These are phyloP conservation scores for Colletotrichum costaricense DNA, from an alignment of 2,329 filamentous ascomycete species.

Conservation along the genomic window DNA sequence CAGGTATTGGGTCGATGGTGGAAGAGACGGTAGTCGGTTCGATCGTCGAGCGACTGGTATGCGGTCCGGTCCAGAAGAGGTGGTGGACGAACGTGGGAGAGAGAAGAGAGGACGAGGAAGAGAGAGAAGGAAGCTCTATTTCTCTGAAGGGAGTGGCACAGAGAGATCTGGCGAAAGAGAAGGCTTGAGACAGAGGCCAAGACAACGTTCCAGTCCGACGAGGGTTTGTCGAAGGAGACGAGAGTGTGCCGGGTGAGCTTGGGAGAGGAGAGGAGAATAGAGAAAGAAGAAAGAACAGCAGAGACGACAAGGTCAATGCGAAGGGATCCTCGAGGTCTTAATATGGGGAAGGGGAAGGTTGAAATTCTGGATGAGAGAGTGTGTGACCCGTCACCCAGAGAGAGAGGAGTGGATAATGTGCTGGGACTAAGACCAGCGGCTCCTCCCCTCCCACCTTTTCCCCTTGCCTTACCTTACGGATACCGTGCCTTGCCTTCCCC, in stretches of 20 bases:
- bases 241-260: neutral
- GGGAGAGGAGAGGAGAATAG: neutral
- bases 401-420: slow-evolving; percentile 28
- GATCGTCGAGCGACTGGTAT: neutral
- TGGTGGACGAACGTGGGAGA: neutral
- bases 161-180: neutral
- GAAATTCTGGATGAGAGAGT: slow-evolving; percentile 21
- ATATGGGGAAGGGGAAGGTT: slow-evolving; percentile 31
- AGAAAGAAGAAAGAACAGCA: slow-evolving; percentile 4
- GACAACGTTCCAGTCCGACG: neutral
- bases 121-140: neutral
- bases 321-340: slow-evolving; percentile 35
- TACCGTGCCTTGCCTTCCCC: neutral
- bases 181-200: neutral
- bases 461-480: neutral
- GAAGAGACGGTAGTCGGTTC: neutral
- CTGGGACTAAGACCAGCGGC: slow-evolving; percentile 8
- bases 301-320: slow-evolving; percentile 12
- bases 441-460: slow-evolving; percentile 11
- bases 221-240: neutral
- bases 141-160: neutral
- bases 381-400: neutral
- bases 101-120: neutral
- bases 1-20: neutral
- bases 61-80: neutral